Evolutionary conservation across 495 filamentous ascomycete species (phyloP), one percentile per base, ranked within the genome.

Genomic region (Neurospora cerealis): DNA sequence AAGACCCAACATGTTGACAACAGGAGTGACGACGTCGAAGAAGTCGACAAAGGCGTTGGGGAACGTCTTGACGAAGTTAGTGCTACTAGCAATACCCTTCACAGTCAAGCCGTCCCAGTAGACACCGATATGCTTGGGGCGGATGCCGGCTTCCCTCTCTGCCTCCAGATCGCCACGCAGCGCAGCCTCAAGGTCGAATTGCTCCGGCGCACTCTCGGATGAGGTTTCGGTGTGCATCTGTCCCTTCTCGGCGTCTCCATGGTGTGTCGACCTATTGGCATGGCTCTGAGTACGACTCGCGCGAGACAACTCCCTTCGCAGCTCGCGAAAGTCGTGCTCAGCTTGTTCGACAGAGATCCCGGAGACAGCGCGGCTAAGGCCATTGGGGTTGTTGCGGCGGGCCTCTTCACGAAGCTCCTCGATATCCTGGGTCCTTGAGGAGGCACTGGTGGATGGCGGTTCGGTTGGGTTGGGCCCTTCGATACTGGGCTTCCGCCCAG

Each of bases 41-140:
- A 96, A 96, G 71, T 89, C 87, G 70, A 91, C 82, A 44, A 97
- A 91, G 8, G 92, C 91, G 78, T 93, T 91, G 0, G 93, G 93
- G 78, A 96, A 96, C 1, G 93, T 96, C 72, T 91, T 89, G 71
- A 95, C 92, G 72, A 87, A 92, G 78, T 92, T 94, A 77, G 90
- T 91, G 39, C 88, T 85, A 15, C 93, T 93, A 15, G 92, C 92
- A 70, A 92, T 88, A 24, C 93, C 93, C 78, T 89, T 90, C 39
- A 96, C 93, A 0, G 92, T 92, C 48, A 97, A 83, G 39, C 88
- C 86, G 62, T 94, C 88, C 93, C 92, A 97, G 66, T 92, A 87
- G 0, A 96, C 93, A 69, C 92, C 91, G 66, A 95, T 90, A 71
- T 90, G 88, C 82, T 97, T 97, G 28, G 89, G 85, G 77, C 89